Evolutionary conservation across 139 green algal genomes (phyloP).

Genomic region (Nannochloris sp.): DNA sequence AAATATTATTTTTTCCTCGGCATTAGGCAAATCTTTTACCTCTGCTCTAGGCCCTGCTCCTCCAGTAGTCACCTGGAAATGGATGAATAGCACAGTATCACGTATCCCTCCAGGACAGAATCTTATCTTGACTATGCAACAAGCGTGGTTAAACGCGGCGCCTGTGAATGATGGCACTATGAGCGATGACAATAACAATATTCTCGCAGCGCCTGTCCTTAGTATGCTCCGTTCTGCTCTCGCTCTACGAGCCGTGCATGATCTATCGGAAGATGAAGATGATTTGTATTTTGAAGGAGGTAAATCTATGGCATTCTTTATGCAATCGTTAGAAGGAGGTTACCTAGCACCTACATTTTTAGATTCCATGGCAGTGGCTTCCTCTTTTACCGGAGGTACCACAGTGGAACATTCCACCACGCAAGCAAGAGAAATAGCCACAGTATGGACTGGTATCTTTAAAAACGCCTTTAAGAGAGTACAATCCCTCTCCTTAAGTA

Average conservation of each 20-base stretch:
- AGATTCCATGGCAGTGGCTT: constrained; percentile 1
- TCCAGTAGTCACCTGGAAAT: too few relatives aligned
- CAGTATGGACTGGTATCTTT: constrained; percentile 16
- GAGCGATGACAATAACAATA: background rate
- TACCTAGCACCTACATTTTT: constrained; percentile 4
- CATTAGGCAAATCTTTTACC: background rate
- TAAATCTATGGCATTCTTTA: background rate
- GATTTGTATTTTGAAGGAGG: constrained; percentile 24
- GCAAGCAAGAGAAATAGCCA: too few relatives aligned
- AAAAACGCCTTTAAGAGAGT: constrained; percentile 9
- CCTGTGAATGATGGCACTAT: too few relatives aligned
- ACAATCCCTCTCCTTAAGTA: background rate
- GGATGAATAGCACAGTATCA: too few relatives aligned
- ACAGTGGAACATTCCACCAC: too few relatives aligned
- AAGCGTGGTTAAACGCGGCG: too few relatives aligned
- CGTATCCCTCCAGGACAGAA: too few relatives aligned
- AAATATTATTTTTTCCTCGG: background rate
- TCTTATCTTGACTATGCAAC: background rate
- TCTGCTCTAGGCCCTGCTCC: too few relatives aligned
- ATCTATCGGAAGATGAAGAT: constrained; percentile 11
- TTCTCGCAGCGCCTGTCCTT: background rate
- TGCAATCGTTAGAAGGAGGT: constrained; percentile 10
- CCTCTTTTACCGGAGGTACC: too few relatives aligned
- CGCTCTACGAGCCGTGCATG: background rate
- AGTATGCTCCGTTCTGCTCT: constrained; percentile 2